Percentiles rank a stretch among this genome's conserved stretches.
These are phyloP conservation scores for Furcasterigmium furcatum DNA, from an alignment of 2,329 filamentous ascomycete species.

Conservation along the genomic window DNA sequence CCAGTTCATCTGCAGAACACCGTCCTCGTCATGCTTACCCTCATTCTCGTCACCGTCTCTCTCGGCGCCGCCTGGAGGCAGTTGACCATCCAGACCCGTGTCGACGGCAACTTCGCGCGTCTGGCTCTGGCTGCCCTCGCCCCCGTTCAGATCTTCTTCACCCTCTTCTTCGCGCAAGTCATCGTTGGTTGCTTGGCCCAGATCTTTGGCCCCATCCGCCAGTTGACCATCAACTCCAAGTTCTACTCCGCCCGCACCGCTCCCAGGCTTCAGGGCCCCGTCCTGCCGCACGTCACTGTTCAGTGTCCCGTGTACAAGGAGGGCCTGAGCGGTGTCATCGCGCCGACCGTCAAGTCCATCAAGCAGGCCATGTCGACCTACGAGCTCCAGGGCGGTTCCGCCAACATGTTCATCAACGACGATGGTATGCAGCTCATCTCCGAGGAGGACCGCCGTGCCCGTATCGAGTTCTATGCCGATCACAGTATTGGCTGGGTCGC, in stretches of 20 bases:
- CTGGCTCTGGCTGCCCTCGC: conserved; percentile 63
- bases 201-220: conserved; percentile 70
- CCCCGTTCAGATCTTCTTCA: conserved; percentile 76
- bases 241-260: conserved; percentile 76
- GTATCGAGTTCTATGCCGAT: conserved; percentile 66
- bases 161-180: conserved; percentile 77
- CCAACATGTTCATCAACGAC: conserved; percentile 75
- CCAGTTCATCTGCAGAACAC: conserved; percentile 69
- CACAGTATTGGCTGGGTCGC: conserved; percentile 69
- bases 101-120: conserved; percentile 61
- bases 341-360: conserved; percentile 72
- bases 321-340: conserved; percentile 70
- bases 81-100: conserved; percentile 64
- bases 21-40: conserved; percentile 62
- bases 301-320: conserved; percentile 91
- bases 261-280: conserved; percentile 51
- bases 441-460: conserved; percentile 58
- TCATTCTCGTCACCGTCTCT: conserved; percentile 62
- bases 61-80: conserved; percentile 69
- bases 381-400: conserved; percentile 73
- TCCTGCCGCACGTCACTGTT: conserved; percentile 73
- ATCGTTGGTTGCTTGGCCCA: conserved; percentile 74
- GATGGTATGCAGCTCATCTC: conserved; percentile 68
- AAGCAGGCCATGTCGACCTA: conserved; percentile 76
- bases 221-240: conserved; percentile 73